Evolutionary conservation across 768 basidiomycete genomes (phyloP), one percentile per base, ranked within the genome.

Genomic region (Calocybe gangraenosa): DNA sequence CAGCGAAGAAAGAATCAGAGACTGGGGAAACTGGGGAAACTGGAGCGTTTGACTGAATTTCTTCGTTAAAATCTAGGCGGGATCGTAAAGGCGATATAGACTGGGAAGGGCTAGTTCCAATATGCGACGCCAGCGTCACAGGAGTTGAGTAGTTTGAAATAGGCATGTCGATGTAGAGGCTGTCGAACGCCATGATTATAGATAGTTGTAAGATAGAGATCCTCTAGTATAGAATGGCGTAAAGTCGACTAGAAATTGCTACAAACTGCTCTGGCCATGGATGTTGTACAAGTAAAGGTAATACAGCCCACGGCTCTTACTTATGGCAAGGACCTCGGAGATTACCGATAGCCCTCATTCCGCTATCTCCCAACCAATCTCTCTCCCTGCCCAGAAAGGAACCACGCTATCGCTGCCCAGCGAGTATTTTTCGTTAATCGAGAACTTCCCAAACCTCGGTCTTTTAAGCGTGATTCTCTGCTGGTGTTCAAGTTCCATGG

Each of bases 311-410:
- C 25, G 6, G 25, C 5, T 5, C 11, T 28, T 11, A 28, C 11
- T 28, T 28, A 10, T 40, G 30, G 32, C 30, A 37, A 15, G 6
- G 22, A 3, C 20, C 19, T 39, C 37, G 44, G 37, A 37, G n/a
- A 38, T 37, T 15, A 13, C 44, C 34, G 37, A 45, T 19, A 38
- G 17, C 5, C 9, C 11, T 7, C 20, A 38, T 25, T 25, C 23
- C 4, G 58, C 63, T 49, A 84, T 71, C 59, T 78, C 73, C 93
- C 94, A 98, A 7, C 69, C 70, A 25, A 98, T 65, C 50, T 76
- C 69, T 65, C 81, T 87, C 10, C 92, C 94, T 7, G 85, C 81
- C 87, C 89, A 88, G 67, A 97, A 95, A 7, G 94, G 90, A 33
- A 87, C 75, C 1, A 95, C 75, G 20, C 57, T 71, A 21, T 79